Evolutionary conservation across 257 asterid species (phyloP).

Genomic region (Perilla frutescens): DNA sequence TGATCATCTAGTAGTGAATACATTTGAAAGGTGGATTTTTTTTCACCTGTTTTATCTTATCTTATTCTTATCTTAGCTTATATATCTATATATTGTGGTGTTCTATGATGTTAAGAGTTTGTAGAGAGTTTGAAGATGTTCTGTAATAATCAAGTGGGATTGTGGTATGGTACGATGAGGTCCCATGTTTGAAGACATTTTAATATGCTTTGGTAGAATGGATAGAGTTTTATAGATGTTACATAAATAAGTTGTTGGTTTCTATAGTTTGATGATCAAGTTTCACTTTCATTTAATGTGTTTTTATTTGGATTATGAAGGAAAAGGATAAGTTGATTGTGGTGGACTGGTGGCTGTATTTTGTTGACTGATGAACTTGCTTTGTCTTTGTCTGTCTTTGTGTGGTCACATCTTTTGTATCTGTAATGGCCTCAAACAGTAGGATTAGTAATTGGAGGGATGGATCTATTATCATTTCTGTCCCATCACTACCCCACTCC

Average conservation of each 20-base stretch:
- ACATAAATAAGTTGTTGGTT: constrained; percentile 41
- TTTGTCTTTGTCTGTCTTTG: constrained; percentile 29
- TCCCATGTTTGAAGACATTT: constrained; percentile 29
- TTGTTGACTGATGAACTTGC: constrained; percentile 48
- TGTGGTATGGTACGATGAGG: constrained; percentile 14
- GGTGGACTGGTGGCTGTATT: constrained; percentile 41
- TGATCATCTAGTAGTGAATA: background rate
- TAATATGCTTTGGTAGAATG: constrained; percentile 45
- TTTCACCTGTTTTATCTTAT: constrained; percentile 35
- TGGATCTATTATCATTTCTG: constrained; percentile 32
- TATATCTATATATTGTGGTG: constrained; percentile 20
- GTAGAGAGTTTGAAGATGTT: constrained; percentile 47
- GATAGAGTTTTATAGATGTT: constrained; percentile 44
- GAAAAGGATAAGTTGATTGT: constrained; percentile 31
- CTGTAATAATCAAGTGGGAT: constrained; percentile 44
- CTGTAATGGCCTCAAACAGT: constrained; percentile 22
- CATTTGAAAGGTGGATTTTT: constrained; percentile 35
- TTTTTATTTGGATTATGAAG: too few species aligned
- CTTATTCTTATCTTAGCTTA: constrained; percentile 17
- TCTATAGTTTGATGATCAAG: background rate
- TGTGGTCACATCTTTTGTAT: constrained; percentile 16
- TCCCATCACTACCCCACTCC: constrained; percentile 43
- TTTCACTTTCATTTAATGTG: constrained; percentile 10
- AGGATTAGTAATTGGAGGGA: constrained; percentile 20
- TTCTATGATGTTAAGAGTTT: constrained; percentile 32